phyloP scores from a whole-genome alignment of 495 filamentous ascomycete genomes.

The Oidiodendron maius region DNA sequence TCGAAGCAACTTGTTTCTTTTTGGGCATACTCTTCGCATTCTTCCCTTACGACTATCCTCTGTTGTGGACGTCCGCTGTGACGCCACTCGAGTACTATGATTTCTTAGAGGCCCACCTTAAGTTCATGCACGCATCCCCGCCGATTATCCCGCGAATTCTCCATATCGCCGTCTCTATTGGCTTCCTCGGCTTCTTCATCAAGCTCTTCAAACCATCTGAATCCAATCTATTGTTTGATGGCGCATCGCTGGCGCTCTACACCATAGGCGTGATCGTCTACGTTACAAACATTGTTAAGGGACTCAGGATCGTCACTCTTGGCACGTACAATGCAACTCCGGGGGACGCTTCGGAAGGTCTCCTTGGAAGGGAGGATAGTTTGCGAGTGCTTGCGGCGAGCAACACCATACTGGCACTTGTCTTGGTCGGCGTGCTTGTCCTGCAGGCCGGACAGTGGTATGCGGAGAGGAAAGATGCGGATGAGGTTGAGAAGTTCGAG shows the following conservation, averaged over 20 bases:
- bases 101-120: conserved; percentile 80
- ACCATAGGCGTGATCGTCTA: conserved; percentile 89
- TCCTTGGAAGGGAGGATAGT: conserved; percentile 72
- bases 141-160: conserved; percentile 88
- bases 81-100: conserved; percentile 62
- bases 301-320: conserved; percentile 68
- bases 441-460: conserved; percentile 99
- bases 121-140: conserved; percentile 78
- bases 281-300: conserved; percentile 90
- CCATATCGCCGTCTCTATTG: conserved; percentile 84
- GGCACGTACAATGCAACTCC: conserved; percentile 46
- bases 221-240: conserved; percentile 94
- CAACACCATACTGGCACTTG: conserved; percentile 89
- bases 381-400: conserved; percentile 89
- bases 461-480: conserved; percentile 84
- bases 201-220: conserved; percentile 92
- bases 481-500: conserved; percentile 64
- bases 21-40: conserved; percentile 95
- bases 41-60: conserved; percentile 96
- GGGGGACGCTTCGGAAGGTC: conserved; percentile 35
- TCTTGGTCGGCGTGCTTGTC: conserved; percentile 83
- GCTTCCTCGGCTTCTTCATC: conserved; percentile 81
- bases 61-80: conserved; percentile 76
- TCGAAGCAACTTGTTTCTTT: conserved; percentile 59
- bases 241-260: conserved; percentile 84